Percentiles rank a stretch among this genome's conserved stretches.
Evolutionary conservation across 495 filamentous ascomycete species (phyloP).

Genomic region (Trichoderma parareesei): DNA sequence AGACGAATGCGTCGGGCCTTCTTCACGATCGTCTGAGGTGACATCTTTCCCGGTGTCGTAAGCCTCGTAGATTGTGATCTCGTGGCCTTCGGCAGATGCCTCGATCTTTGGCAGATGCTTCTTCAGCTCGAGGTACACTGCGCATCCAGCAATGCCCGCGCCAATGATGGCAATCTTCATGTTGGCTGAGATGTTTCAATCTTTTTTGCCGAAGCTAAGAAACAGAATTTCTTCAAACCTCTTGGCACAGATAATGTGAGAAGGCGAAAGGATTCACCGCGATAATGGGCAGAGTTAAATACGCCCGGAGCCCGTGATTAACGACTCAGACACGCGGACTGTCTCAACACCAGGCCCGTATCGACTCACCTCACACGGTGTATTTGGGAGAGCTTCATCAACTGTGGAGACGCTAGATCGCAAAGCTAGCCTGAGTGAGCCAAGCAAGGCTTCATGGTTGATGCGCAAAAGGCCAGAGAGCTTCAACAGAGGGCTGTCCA

Average conservation of each 20-base stretch:
- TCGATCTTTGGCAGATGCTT: conserved; percentile 34
- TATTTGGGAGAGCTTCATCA: conserved; percentile 1
- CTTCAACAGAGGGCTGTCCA: not conserved
- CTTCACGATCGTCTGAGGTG: not conserved
- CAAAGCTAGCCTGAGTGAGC: not conserved
- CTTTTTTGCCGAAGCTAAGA: no score
- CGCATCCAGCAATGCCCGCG: conserved; percentile 42
- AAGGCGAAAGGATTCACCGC: no score
- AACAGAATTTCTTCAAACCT: no score
- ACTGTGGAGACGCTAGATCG: conserved; percentile 1
- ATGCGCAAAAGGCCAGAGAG: not conserved
- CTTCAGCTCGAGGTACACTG: conserved; percentile 40
- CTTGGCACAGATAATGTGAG: no score
- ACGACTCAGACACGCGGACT: no score
- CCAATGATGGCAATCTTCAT: conserved; percentile 52
- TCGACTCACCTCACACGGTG: not conserved
- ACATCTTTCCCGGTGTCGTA: conserved; percentile 23
- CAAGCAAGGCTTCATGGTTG: not conserved
- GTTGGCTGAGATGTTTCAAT: not conserved
- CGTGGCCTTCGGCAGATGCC: conserved; percentile 10
- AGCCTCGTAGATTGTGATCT: conserved; percentile 34
- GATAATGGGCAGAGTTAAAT: no score
- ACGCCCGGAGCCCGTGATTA: no score
- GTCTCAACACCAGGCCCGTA: not conserved
- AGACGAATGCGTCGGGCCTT: conserved; percentile 16